Evolutionary conservation across 2,329 filamentous ascomycete genomes (phyloP).

Genomic region (Xylariaceae sp.): DNA sequence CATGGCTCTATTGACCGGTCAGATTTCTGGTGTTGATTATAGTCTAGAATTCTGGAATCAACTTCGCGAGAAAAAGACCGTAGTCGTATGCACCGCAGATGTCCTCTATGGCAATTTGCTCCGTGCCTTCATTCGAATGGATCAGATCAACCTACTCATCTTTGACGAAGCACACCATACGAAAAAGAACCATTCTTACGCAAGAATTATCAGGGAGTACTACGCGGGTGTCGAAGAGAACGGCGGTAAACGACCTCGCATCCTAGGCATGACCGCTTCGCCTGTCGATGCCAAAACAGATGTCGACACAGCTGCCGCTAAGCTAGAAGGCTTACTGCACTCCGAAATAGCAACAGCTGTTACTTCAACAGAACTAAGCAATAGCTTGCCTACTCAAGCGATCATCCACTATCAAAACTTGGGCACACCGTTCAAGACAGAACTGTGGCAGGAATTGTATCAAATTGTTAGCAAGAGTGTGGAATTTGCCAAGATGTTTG

Average conservation of each 20-base stretch:
- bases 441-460: constrained; percentile 56
- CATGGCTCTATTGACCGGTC: constrained; percentile 70
- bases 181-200: constrained; percentile 90
- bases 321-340: constrained; percentile 72
- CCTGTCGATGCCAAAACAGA: constrained; percentile 81
- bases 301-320: constrained; percentile 61
- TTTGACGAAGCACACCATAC: constrained; percentile 97
- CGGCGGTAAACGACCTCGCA: constrained; percentile 55
- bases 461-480: constrained; percentile 37
- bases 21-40: constrained; percentile 45
- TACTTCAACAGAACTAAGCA: constrained; percentile 48
- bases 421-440: constrained; percentile 52
- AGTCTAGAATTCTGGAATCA: constrained; percentile 46
- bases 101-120: constrained; percentile 74
- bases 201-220: constrained; percentile 82
- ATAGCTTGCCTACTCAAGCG: constrained; percentile 56
- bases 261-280: constrained; percentile 96
- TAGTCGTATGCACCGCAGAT: constrained; percentile 88
- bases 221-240: constrained; percentile 52
- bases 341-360: constrained; percentile 74
- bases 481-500: constrained; percentile 53
- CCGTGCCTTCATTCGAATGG: constrained; percentile 73
- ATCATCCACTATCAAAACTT: constrained; percentile 50
- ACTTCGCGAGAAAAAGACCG: constrained; percentile 61
- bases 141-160: constrained; percentile 80